Conservation (phyloP, 140 eudicot genomes). For the Erigeron philadelphicus region DNA sequence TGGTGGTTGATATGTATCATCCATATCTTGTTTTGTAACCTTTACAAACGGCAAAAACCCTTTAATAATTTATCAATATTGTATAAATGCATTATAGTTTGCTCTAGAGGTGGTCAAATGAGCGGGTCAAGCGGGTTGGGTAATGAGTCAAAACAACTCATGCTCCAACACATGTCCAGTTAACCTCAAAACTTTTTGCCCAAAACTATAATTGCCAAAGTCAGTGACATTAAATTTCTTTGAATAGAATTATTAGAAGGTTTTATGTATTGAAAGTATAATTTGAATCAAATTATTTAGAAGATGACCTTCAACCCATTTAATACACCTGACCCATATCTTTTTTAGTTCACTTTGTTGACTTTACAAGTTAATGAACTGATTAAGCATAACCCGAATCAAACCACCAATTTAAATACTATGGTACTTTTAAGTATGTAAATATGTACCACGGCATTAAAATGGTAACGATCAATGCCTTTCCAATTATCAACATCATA, state of each 20-base stretch:
- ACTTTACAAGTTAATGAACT: no score
- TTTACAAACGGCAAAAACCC: slow-evolving; percentile 12
- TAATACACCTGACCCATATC: neutral
- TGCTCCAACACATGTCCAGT: neutral
- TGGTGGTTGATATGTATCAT: slow-evolving; percentile 84
- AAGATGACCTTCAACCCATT: neutral
- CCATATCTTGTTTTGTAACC: slow-evolving; percentile 94
- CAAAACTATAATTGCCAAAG: no score
- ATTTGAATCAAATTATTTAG: no score
- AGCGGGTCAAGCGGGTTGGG: neutral
- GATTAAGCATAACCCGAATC: no score
- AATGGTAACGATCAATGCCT: slow-evolving; percentile 63
- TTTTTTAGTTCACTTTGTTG: neutral
- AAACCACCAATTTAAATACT: no score
- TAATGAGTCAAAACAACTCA: neutral
- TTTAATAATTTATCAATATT: neutral
- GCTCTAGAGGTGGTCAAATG: neutral
- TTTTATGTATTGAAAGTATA: no score
- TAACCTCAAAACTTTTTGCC: no score
- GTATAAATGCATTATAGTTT: neutral
- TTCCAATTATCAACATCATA: slow-evolving; percentile 91
- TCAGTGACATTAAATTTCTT: no score
- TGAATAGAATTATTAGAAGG: no score
- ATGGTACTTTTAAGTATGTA: neutral
- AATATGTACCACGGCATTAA: slow-evolving; percentile 62